Evolutionary conservation across 345 rosid species (phyloP).

Genomic region (Theobroma cacao): DNA sequence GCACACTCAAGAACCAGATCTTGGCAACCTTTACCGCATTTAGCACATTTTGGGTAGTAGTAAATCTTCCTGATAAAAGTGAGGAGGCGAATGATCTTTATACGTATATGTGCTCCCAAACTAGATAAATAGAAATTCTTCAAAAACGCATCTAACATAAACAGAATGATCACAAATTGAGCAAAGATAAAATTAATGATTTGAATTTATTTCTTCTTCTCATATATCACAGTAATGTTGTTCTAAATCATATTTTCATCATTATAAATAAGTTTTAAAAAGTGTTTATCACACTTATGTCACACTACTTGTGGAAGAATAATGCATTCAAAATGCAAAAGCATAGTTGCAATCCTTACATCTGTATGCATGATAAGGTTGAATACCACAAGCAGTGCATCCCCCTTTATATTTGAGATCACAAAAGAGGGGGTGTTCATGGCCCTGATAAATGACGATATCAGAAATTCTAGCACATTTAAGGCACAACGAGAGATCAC

Average conservation of each 20-base stretch:
- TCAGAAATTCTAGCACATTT: neutral
- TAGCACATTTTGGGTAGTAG: too few species aligned
- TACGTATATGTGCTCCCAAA: rapidly evolving
- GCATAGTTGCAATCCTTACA: neutral
- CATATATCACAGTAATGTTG: neutral
- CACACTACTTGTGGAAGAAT: neutral
- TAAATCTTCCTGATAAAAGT: too few species aligned
- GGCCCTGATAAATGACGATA: neutral
- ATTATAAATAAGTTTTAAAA: neutral
- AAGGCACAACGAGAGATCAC: neutral
- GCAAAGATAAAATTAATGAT: neutral
- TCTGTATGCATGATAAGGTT: neutral
- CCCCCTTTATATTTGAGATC: neutral
- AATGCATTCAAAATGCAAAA: neutral
- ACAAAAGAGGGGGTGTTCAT: neutral
- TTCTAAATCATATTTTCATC: neutral
- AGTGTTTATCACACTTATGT: neutral
- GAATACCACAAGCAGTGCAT: neutral
- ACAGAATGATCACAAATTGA: neutral
- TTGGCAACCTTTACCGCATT: too few species aligned
- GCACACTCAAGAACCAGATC: too few species aligned
- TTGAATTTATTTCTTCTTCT: neutral
- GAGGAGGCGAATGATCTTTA: neutral
- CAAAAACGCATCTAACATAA: neutral
- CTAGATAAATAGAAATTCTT: neutral